phyloP scores from a whole-genome alignment of 148 eudicot genomes.

The Arbutus unedo region DNA sequence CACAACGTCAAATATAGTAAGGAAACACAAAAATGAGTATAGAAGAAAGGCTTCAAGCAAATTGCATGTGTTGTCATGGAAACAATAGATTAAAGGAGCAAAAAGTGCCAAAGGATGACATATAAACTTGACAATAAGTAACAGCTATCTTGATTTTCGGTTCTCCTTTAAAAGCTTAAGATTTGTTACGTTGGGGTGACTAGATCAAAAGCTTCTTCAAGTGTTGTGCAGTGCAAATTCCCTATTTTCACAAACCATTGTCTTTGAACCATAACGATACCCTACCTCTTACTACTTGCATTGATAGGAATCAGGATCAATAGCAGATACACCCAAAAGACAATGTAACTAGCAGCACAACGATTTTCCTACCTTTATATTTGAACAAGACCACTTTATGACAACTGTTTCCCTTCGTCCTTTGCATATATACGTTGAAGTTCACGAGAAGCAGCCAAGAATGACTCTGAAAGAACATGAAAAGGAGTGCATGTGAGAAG shows the following conservation, averaged over 20 bases:
- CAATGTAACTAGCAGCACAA: neutral
- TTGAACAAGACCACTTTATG: conserved; percentile 18
- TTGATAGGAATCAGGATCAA: neutral
- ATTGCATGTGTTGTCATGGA: neutral
- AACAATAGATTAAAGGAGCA: neutral
- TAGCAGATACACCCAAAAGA: conserved; percentile 2
- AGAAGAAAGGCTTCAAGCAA: neutral
- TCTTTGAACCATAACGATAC: neutral
- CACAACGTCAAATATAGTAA: neutral
- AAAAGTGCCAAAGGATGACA: neutral
- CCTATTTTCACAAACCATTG: neutral
- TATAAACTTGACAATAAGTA: neutral
- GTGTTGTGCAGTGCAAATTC: neutral
- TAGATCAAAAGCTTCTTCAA: neutral
- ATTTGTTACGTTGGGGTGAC: neutral
- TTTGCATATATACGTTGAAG: conserved; percentile 80
- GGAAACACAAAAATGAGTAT: neutral
- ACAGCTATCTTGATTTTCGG: neutral
- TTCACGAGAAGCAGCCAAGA: conserved; percentile 75
- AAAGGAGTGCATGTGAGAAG: conserved; percentile 22
- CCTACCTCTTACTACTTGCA: neutral
- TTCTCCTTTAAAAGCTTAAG: neutral
- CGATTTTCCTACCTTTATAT: conserved; percentile 14
- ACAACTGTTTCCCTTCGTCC: conserved; percentile 41
- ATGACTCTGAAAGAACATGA: conserved; percentile 51